Evolutionary conservation across 371 early-diverging fungal genomes (phyloP), one percentile per base, ranked within the genome.

Genomic region (Rhizopus delemar): DNA sequence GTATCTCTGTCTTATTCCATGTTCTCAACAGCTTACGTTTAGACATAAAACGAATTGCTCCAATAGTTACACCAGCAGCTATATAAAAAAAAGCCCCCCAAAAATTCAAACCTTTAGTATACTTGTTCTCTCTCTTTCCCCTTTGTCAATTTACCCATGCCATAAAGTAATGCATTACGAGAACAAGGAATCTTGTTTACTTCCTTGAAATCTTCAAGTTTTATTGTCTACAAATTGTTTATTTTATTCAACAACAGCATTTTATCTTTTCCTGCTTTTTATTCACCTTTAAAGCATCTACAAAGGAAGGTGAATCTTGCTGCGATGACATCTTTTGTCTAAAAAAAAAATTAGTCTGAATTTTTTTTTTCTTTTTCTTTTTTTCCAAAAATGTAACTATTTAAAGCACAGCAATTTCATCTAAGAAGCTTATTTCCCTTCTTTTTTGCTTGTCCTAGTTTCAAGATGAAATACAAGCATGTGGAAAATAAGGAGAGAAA

Each of bases 161-260:
- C 80, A 48, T 79, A 79, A 7, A 79, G 56, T 35, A 79, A 61
- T 3, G 77, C 59, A 56, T 74, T 79, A 36, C 80, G 73, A 31
- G 80, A 77, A 63, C 80, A 79, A 13, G 80, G 80, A 32, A 79
- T 79, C 35, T 68, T 66, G 46, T 70, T 69, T n/a, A 79, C 57
- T 22, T 76, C 65, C 51, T 74, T 74, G 36, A 79, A 74, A 54
- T 79, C 80, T 51, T 79, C 80, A 3, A 74, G 33, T 50, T 76
- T 76, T 35, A 79, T 69, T 7, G 80, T 76, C 80, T 79, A 59
- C 5, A 13, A 45, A 41, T 36, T 31, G 36, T n/a, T 52, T 53
- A 9, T 39, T 46, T 46, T 36, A 9, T 0, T 16, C 8, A 22
- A 7, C 5, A 16, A 8, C 13, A 31, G 22, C 22, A 22, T 22